Percentiles rank a stretch among this genome's conserved stretches.
Conservation (phyloP, 129 eudicot genomes). For the Dittrichia graveolens region DNA sequence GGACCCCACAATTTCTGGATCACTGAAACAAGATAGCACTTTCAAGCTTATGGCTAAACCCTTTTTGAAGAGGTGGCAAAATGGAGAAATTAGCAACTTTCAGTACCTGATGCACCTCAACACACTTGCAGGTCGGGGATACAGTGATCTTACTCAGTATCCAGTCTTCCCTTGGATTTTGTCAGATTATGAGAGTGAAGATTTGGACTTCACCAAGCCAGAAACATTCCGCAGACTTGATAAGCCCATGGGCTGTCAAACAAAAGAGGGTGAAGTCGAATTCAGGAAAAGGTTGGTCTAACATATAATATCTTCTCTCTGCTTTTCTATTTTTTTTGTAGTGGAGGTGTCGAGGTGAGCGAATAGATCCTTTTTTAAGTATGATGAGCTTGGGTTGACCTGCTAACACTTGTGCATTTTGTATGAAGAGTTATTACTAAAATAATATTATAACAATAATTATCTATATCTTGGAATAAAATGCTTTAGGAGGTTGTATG, state of each 20-base stretch:
- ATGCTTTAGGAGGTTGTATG: slow-evolving; percentile 4
- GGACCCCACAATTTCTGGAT: slow-evolving; percentile 92
- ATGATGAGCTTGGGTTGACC: background rate
- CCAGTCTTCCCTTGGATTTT: slow-evolving; percentile 99
- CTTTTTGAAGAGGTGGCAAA: slow-evolving; percentile 98
- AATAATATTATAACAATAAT: background rate
- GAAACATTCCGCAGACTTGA: slow-evolving; percentile 88
- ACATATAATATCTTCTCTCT: background rate
- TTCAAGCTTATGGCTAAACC: slow-evolving; percentile 88
- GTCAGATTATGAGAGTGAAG: slow-evolving; percentile 89
- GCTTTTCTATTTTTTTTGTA: background rate
- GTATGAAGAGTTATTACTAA: background rate
- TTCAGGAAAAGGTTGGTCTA: slow-evolving; percentile 80
- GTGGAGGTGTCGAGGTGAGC: background rate
- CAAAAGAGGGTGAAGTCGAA: slow-evolving; percentile 81
- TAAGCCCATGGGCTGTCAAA: slow-evolving; percentile 98
- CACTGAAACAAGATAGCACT: slow-evolving; percentile 83
- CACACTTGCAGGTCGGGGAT: slow-evolving; percentile 98
- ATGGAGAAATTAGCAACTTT: slow-evolving; percentile 95
- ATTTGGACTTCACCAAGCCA: slow-evolving; percentile 70
- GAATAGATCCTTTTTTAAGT: background rate
- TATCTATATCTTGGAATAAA: background rate
- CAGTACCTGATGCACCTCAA: slow-evolving; percentile 98
- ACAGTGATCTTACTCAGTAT: slow-evolving; percentile 99
- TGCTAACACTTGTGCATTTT: background rate